A percentile compares a stretch with the other conserved stretches of the same genome.
Evolutionary conservation across 2,329 filamentous ascomycete genomes (phyloP).

Genomic region (Aureobasidium sp.): DNA sequence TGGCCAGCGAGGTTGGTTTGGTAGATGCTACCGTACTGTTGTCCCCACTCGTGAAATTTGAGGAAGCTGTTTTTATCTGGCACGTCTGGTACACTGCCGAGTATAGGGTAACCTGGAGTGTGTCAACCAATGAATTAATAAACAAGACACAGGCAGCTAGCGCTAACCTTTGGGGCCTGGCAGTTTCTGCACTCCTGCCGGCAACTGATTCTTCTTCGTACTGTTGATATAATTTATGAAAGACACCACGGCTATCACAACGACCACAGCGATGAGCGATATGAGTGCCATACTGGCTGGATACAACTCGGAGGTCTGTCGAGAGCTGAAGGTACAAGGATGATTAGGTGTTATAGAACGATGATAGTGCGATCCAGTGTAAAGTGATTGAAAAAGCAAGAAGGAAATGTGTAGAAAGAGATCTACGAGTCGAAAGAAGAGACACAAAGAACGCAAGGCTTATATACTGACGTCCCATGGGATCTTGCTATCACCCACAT

Average conservation of each 20-base stretch:
- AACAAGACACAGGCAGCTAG: neutral
- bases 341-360: neutral
- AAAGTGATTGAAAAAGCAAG: neutral
- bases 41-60: slow-evolving; percentile 37
- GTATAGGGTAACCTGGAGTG: slow-evolving; percentile 29
- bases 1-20: slow-evolving; percentile 34
- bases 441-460: neutral
- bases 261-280: slow-evolving; percentile 16
- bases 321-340: neutral
- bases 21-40: slow-evolving; percentile 37
- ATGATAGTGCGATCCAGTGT: neutral
- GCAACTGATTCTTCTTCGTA: slow-evolving; percentile 10
- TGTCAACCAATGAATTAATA: neutral
- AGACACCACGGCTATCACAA: slow-evolving; percentile 21
- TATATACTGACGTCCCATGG: neutral
- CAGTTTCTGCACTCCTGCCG: slow-evolving; percentile 15
- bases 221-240: slow-evolving; percentile 16
- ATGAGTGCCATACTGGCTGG: slow-evolving; percentile 15
- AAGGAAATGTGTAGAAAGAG: neutral
- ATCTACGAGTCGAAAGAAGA: too few relatives aligned
- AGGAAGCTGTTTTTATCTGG: slow-evolving; percentile 36
- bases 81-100: slow-evolving; percentile 35
- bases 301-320: neutral
- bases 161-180: slow-evolving; percentile 19
- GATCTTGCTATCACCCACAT: neutral